Evolutionary conservation across 148 eudicot genomes (phyloP).

Genomic region (Rhododendron henanense): DNA sequence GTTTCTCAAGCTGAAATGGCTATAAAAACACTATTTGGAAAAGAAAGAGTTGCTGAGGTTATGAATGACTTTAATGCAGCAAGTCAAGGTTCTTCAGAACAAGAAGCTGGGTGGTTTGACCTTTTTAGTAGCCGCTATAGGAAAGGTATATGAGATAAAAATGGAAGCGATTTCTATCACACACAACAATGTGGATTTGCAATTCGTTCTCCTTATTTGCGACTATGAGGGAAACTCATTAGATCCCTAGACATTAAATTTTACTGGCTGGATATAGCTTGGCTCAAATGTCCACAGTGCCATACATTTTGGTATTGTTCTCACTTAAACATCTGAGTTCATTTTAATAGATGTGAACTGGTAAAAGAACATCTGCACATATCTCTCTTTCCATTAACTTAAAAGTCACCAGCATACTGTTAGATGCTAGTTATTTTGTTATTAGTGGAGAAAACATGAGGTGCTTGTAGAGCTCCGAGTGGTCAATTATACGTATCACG

Average conservation of each 20-base stretch:
- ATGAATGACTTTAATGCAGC: slow-evolving; percentile 69
- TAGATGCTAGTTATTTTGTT: not conserved
- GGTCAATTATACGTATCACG: not conserved
- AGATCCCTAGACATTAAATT: not conserved
- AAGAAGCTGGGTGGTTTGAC: slow-evolving; percentile 94
- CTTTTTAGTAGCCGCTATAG: slow-evolving; percentile 78
- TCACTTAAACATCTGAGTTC: not conserved
- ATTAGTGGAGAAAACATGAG: not conserved
- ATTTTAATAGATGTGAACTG: not conserved
- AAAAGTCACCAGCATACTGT: not conserved
- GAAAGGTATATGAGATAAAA: slow-evolving; percentile 44
- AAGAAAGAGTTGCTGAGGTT: slow-evolving; percentile 76
- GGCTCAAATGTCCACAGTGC: not conserved
- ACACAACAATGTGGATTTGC: not conserved
- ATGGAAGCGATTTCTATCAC: not conserved
- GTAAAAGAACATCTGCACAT: not conserved
- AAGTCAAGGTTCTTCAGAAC: slow-evolving; percentile 72
- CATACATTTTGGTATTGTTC: not conserved
- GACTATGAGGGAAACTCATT: not conserved
- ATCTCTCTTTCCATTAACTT: not conserved
- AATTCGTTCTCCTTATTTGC: not conserved
- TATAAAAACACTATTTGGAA: slow-evolving; percentile 54
- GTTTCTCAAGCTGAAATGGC: slow-evolving; percentile 68
- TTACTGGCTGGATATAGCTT: not conserved
- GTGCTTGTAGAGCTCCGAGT: not conserved